These are phyloP conservation scores for Limnanthes douglasii DNA, from an alignment of 345 rosid genomes.

Conservation along the genomic window DNA sequence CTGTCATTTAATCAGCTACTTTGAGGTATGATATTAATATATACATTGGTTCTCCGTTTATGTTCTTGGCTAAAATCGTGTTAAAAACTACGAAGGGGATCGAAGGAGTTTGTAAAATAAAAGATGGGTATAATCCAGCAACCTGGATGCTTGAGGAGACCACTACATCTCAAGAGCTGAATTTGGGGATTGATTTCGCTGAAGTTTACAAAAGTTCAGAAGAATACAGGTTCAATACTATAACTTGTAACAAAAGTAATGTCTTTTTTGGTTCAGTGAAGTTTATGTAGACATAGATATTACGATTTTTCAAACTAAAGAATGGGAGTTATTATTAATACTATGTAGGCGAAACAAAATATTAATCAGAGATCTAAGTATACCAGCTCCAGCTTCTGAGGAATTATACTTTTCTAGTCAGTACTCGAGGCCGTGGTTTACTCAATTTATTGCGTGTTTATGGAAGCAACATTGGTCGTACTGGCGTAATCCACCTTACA, in stretches of 20 bases:
- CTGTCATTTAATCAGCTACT: constrained; percentile 36
- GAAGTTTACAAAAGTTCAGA: constrained; percentile 43
- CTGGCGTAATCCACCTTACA: constrained; percentile 69
- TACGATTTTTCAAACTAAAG: background rate
- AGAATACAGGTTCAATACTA: constrained; percentile 27
- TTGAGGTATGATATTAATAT: constrained; percentile 31
- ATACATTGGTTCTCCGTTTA: background rate
- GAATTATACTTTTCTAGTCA: constrained; percentile 39
- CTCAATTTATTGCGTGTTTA: constrained; percentile 47
- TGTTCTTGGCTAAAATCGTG: constrained; percentile 4
- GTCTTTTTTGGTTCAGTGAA: too few relatives aligned
- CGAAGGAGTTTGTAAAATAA: constrained; percentile 41
- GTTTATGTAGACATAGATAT: background rate
- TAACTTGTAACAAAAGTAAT: background rate
- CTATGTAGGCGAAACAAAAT: constrained; percentile 53
- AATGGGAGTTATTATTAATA: background rate
- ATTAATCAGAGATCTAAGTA: constrained; percentile 33
- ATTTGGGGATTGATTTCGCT: constrained; percentile 48
- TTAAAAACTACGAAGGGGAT: constrained; percentile 21
- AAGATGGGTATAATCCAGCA: constrained; percentile 73
- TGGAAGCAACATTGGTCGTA: constrained; percentile 70
- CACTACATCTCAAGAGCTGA: constrained; percentile 34
- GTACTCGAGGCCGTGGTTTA: constrained; percentile 37
- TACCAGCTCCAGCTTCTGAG: constrained; percentile 37
- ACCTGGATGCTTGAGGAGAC: constrained; percentile 85